Evolutionary conservation across 1,284 basidiomycete species (phyloP).

Genomic region (Malassezia obtusa): DNA sequence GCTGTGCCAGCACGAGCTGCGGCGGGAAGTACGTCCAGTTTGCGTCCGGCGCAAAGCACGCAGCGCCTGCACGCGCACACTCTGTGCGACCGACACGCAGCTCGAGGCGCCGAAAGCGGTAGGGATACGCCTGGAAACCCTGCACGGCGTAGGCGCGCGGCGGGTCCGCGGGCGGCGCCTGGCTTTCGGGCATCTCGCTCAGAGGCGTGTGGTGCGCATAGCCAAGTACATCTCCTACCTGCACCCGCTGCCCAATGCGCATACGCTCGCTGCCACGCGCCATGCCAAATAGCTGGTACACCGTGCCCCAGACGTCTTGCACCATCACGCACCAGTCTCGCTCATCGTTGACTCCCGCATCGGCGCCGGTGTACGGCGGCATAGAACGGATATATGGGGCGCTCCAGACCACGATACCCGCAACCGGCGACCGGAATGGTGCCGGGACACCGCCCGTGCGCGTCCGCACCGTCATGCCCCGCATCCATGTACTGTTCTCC

Average conservation of each 20-base stretch:
- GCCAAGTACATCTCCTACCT: slow-evolving; percentile 26
- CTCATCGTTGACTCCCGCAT: slow-evolving; percentile 30
- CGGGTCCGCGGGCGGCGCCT: slow-evolving; percentile 27
- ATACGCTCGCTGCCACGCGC: slow-evolving; percentile 12
- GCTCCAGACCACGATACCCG: slow-evolving; percentile 34
- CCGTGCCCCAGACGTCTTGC: slow-evolving; percentile 35
- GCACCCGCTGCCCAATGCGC: slow-evolving; percentile 21
- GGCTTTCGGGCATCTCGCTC: slow-evolving; percentile 18
- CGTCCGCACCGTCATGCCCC: slow-evolving; percentile 9
- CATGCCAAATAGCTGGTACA: slow-evolving; percentile 34
- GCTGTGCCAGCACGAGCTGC: slow-evolving; percentile 13
- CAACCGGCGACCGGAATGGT: slow-evolving; percentile 29
- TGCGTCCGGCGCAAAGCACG: slow-evolving; percentile 14
- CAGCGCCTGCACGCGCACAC: not conserved
- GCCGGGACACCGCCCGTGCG: slow-evolving; percentile 19
- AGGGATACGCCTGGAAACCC: slow-evolving; percentile 25
- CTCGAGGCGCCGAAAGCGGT: slow-evolving; percentile 27
- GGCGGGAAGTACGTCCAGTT: slow-evolving; percentile 35
- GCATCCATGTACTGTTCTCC: slow-evolving; percentile 2
- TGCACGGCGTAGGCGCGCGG: slow-evolving; percentile 15
- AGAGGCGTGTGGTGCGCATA: slow-evolving; percentile 20
- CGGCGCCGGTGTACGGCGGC: slow-evolving; percentile 25
- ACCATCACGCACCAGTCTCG: slow-evolving; percentile 28
- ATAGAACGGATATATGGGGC: slow-evolving; percentile 17
- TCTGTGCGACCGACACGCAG: slow-evolving; percentile 26